Base-by-base conservation (phyloP, 2,329 filamentous ascomycete genomes). In the Sporothrix inflata region DNA sequence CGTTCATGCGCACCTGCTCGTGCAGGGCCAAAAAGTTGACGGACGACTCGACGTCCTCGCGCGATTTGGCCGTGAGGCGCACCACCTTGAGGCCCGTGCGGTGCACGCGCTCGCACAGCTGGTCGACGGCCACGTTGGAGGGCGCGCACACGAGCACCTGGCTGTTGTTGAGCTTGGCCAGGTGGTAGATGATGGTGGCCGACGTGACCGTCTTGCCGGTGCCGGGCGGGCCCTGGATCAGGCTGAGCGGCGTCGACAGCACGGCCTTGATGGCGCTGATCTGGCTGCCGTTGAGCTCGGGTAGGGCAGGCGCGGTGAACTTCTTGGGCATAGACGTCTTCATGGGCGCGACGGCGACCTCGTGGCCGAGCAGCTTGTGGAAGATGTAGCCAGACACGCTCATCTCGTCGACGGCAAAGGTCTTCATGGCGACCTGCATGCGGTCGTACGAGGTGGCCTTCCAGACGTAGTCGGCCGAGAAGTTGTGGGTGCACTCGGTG, bases 401-500 rank as follows among this genome's bases (percentile, higher is more conserved):
- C 92, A 97, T 93, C 82, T 99, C 96, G 77, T 99, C 95, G 60
- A 98, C 90, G 6, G 96, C 96, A 80, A 99, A 99, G 0, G 94
- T 98, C 86, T 98, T 98, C 95, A 99, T 98, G 71, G 96, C 97
- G 76, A 94, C 90, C 81, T 99, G 96, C 96, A 99, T 99, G 75
- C 96, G 94, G 79, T 99, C 96, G 80, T 99, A 99, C 0, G 95
- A 98, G 0, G 97, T 99, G 16, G 97, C 96, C 81, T 99, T 99
- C 96, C 96, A 99, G 71, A 99, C 96, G 79, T 99, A 99, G 81
- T 99, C 96, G 76, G 95, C 96, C 19, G 94, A 97, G 83, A 99
- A 99, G 81, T 98, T 97, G 83, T 97, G 94, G 0, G 95, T 97
- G 81, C 95, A 96, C 78, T 99, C 95, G 0, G 94, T 97, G 0